Evolutionary conservation across 305 asterid genomes (phyloP), one percentile per base, ranked within the genome.

Genomic region (Fraxinus nigra): DNA sequence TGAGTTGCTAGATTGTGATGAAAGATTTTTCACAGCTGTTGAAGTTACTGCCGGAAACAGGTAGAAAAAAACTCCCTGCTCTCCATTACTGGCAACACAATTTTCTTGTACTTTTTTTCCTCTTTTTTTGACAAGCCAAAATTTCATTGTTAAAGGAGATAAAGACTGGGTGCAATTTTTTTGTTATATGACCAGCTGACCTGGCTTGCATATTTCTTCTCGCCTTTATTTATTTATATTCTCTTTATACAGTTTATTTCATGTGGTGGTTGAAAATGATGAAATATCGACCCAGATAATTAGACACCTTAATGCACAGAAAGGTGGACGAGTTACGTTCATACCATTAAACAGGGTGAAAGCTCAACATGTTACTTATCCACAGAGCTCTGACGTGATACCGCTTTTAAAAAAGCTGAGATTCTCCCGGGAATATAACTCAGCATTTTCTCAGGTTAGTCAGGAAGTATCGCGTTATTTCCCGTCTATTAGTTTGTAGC

Each of bases 11-110:
- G 98, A 94, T 56, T 97, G 98, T 78, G 99, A 97, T 61, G 97
- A 92, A 43, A 93, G 90, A 69, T 94, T 90, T 87, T 97, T 94
- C 91, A 94, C 98, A 18, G 99, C 99, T 85, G 98, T 97, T 82
- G 99, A 97, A 91, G 97, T 94, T 80, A 97, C 99, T 89, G 99
- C 99, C 87, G 99, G 98, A 83, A 97, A 93, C 90, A 97, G 99
- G 99, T 94, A 48, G 76, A 59, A 51, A 79, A 70, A 26, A 54
- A 28, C 30, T 28, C 30, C 30, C 56, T 77, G 80, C 26, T 43
- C 74, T 85, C 75, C 48, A 35, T n/a, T 26, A 24, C 76, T 24
- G 61, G 56, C 61, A 72, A 28, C 38, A 70, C 78, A 81, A 40
- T 74, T 35, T 72, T 26, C 77, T 18, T n/a, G 22, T 38, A 38